Percentiles rank a stretch among this genome's conserved stretches.
These are phyloP conservation scores for Excoecaria cochinchinensis DNA, from an alignment of 345 rosid genomes.

Conservation along the genomic window DNA sequence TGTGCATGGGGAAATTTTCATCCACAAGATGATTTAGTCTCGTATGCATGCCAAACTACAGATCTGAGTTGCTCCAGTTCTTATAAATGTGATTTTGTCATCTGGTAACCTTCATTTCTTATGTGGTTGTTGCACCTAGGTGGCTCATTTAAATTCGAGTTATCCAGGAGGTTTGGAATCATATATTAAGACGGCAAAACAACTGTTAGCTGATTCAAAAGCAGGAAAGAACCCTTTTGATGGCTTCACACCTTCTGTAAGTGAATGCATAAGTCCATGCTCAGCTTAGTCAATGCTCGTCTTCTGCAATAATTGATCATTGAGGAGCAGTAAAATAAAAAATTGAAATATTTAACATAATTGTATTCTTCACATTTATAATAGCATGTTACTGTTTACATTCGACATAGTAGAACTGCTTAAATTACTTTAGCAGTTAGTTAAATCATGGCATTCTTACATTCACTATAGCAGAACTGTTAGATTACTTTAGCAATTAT, in stretches of 20 bases:
- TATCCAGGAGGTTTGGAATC: slow-evolving; percentile 87
- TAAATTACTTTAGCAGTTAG: no score
- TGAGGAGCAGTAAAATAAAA: not conserved
- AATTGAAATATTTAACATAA: not conserved
- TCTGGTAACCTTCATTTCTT: not conserved
- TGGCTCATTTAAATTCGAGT: slow-evolving; percentile 65
- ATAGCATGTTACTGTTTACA: not conserved
- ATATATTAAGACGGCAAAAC: slow-evolving; percentile 67
- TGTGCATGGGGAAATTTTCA: not conserved
- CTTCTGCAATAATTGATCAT: not conserved
- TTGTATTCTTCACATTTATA: not conserved
- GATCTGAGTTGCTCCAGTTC: not conserved
- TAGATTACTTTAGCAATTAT: not conserved
- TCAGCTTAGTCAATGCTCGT: not conserved
- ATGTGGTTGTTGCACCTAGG: slow-evolving; percentile 38
- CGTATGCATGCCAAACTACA: not conserved
- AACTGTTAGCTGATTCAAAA: slow-evolving; percentile 86
- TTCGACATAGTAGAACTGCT: not conserved
- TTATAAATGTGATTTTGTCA: not conserved
- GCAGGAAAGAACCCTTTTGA: slow-evolving; percentile 91
- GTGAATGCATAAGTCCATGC: slow-evolving; percentile 6
- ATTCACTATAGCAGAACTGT: not conserved
- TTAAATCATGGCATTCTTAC: no score
- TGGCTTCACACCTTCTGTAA: slow-evolving; percentile 92
- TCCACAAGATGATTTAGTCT: not conserved